Conservation (phyloP, 2,329 filamentous ascomycete genomes). For the Penicillium carneum region DNA sequence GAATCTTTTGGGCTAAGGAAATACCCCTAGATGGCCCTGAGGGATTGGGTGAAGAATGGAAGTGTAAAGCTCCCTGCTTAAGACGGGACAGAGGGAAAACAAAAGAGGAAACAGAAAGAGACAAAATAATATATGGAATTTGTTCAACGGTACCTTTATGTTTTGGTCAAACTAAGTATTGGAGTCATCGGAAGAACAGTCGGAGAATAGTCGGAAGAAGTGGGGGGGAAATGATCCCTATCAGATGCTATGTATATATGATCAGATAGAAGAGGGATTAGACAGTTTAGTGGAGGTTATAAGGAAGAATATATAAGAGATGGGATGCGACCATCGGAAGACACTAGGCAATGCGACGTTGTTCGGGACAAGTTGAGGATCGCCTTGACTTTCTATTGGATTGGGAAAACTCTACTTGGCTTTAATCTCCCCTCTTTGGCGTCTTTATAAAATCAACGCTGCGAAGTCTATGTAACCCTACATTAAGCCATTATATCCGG, state of each 20-base stretch:
- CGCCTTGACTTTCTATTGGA: slow-evolving; percentile 17
- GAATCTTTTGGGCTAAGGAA: slow-evolving; percentile 15
- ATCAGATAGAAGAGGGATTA: background rate
- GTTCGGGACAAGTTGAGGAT: slow-evolving; percentile 29
- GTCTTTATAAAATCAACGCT: slow-evolving; percentile 10
- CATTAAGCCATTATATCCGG: slow-evolving; percentile 16
- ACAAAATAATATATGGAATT: slow-evolving; percentile 2
- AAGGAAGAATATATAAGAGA: slow-evolving; percentile 20
- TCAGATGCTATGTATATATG: background rate
- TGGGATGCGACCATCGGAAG: slow-evolving; percentile 47
- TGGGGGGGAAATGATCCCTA: background rate
- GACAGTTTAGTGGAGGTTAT: slow-evolving; percentile 4
- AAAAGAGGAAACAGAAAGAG: background rate
- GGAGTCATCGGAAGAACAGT: background rate
- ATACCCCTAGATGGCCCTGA: slow-evolving; percentile 20
- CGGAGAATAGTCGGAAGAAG: slow-evolving; percentile 7
- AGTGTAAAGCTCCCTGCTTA: slow-evolving; percentile 11
- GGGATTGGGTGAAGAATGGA: slow-evolving; percentile 16
- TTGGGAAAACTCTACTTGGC: slow-evolving; percentile 11
- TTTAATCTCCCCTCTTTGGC: background rate
- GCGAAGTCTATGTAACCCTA: slow-evolving; percentile 36
- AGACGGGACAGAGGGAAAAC: background rate
- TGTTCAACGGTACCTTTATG: slow-evolving; percentile 8
- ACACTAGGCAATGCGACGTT: slow-evolving; percentile 48
- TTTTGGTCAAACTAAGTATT: background rate